A percentile compares a stretch with the other conserved stretches of the same genome.
phyloP scores from a whole-genome alignment of 768 basidiomycete species.

The Hydnomerulius pinastri region DNA sequence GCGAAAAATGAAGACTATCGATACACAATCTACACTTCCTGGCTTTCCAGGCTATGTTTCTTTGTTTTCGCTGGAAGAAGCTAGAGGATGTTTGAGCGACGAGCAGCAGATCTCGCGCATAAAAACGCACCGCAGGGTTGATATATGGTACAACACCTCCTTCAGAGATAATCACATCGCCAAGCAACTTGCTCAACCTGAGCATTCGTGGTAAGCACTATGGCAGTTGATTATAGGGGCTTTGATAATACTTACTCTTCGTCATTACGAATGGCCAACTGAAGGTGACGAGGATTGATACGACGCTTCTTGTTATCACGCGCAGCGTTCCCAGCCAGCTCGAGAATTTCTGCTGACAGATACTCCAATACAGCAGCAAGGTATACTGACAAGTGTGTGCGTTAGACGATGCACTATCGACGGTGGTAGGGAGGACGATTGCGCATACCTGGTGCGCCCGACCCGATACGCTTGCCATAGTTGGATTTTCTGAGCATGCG shows the following conservation, averaged over 20 bases:
- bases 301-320: conserved; percentile 94
- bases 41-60: conserved; percentile 34
- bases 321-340: conserved; percentile 88
- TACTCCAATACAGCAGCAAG: conserved; percentile 93
- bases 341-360: conserved; percentile 90
- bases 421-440: conserved; percentile 10
- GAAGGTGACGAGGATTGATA: conserved; percentile 93
- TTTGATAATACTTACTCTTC: conserved; percentile 61
- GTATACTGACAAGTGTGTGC: conserved; percentile 58
- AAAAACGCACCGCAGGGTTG: conserved; percentile 49
- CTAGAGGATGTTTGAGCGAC: conserved; percentile 9
- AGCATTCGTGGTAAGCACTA: not conserved
- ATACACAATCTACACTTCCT: conserved; percentile 27
- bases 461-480: conserved; percentile 85
- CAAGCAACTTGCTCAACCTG: conserved; percentile 70
- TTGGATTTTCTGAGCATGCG: conserved; percentile 85
- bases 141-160: conserved; percentile 93
- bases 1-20: not conserved
- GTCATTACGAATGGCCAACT: conserved; percentile 93
- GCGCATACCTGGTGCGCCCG: conserved; percentile 73
- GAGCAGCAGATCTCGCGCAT: too few species aligned
- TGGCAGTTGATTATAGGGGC: not conserved
- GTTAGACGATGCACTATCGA: not conserved
- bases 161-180: conserved; percentile 89
- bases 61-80: conserved; percentile 34